Evolutionary conservation across 2,329 filamentous ascomycete species (phyloP).

Genomic region (Ascochyta koolunga): DNA sequence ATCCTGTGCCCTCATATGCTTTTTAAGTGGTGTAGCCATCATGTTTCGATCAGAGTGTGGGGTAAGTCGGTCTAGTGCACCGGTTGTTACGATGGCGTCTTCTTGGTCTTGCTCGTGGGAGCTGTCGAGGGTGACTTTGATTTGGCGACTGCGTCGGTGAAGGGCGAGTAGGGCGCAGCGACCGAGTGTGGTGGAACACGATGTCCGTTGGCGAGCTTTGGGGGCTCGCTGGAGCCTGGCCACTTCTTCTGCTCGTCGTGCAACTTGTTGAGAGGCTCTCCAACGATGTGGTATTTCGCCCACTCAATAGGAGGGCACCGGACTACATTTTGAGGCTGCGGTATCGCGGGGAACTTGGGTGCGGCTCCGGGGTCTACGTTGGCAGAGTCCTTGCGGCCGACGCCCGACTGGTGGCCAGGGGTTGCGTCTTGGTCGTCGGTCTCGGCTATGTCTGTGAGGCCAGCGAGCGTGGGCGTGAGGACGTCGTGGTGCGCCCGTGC

Average conservation of each 20-base stretch:
- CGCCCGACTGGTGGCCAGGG: constrained; percentile 19
- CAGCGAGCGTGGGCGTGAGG: constrained; percentile 48
- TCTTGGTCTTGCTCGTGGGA: constrained; percentile 39
- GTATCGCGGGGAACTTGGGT: constrained; percentile 67
- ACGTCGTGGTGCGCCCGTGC: constrained; percentile 36
- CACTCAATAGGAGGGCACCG: constrained; percentile 91
- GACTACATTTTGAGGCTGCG: constrained; percentile 79
- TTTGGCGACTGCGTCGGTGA: constrained; percentile 56
- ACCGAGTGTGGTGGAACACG: constrained; percentile 59
- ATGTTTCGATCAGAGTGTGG: constrained; percentile 6
- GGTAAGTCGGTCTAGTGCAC: constrained; percentile 12
- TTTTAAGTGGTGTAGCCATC: constrained; percentile 23
- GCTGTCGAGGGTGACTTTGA: constrained; percentile 31
- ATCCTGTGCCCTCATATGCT: constrained; percentile 29
- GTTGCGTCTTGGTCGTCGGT: constrained; percentile 31
- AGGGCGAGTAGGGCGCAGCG: constrained; percentile 65
- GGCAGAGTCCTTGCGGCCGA: constrained; percentile 38
- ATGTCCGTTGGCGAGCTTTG: constrained; percentile 40
- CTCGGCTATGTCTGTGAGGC: constrained; percentile 39
- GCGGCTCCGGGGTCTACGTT: constrained; percentile 20
- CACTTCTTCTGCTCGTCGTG: constrained; percentile 76
- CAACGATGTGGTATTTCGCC: constrained; percentile 91
- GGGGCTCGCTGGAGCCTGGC: constrained; percentile 48
- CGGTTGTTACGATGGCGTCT: constrained; percentile 30
- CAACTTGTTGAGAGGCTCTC: constrained; percentile 80